Conservation (phyloP, 331 rosid genomes). For the Cydonia oblonga region DNA sequence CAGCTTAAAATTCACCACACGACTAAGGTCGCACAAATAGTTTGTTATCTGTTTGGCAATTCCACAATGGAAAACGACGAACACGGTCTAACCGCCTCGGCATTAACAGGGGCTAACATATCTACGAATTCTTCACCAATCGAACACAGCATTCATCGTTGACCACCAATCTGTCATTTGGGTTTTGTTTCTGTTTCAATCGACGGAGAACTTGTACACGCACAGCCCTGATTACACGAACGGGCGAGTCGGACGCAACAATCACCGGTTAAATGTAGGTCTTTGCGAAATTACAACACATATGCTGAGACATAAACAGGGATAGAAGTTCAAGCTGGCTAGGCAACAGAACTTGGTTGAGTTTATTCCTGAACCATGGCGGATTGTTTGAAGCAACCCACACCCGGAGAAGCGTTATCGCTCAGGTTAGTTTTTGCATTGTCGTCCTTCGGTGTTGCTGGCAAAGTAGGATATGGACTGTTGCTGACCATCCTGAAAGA, state of each 20-base stretch:
- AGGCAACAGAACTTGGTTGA: constrained; percentile 9
- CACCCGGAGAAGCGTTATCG: constrained; percentile 12
- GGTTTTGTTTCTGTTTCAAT: neutral
- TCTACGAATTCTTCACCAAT: neutral
- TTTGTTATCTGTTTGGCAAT: neutral
- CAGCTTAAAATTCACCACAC: neutral
- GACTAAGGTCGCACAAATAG: neutral
- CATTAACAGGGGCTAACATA: neutral
- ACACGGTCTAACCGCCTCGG: neutral
- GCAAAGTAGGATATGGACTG: constrained; percentile 37
- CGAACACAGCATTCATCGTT: neutral
- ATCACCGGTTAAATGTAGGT: neutral
- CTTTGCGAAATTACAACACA: neutral
- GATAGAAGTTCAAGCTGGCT: neutral
- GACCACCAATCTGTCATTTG: neutral
- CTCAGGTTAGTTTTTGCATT: constrained; percentile 6
- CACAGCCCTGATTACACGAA: neutral
- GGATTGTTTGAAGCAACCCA: constrained; percentile 18
- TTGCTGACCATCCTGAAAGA: constrained; percentile 45
- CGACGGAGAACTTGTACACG: neutral
- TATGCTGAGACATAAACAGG: neutral
- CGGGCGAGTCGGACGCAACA: neutral
- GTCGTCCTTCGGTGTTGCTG: constrained; percentile 16
- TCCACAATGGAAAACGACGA: neutral
- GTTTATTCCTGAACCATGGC: constrained; percentile 11